Percentiles rank a stretch among this genome's conserved stretches.
These are phyloP conservation scores for Taphrina wiesneri DNA, from an alignment of 1,139 yeast genomes.

Conservation along the genomic window DNA sequence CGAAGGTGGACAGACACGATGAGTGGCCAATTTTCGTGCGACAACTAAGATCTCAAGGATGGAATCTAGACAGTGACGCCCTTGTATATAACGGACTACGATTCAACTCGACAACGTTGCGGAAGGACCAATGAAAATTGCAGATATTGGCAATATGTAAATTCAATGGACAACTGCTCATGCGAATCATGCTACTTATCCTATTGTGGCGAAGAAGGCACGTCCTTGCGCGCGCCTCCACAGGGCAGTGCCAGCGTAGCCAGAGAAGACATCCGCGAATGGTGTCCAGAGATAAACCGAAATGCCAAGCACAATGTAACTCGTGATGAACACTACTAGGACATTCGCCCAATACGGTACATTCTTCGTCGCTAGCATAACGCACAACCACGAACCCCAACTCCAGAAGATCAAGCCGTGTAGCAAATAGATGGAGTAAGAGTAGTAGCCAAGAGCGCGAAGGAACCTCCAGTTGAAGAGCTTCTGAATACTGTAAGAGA, in stretches of 20 bases:
- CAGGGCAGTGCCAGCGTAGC: constrained; percentile 28
- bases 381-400: constrained; percentile 29
- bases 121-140: neutral
- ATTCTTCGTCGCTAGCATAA: constrained; percentile 1
- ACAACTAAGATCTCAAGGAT: neutral
- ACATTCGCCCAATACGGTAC: constrained; percentile 33
- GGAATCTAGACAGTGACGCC: neutral
- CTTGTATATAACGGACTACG: neutral
- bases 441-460: constrained; percentile 31
- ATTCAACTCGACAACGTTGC: neutral
- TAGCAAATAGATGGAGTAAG: constrained; percentile 30
- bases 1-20: neutral
- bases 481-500: constrained; percentile 6
- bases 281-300: constrained; percentile 26
- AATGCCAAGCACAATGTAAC: constrained; percentile 12
- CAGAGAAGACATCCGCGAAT: constrained; percentile 27
- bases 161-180: neutral
- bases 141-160: neutral
- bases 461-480: constrained; percentile 9
- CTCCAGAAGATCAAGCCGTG: constrained; percentile 34
- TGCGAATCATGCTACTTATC: neutral
- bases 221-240: constrained; percentile 32
- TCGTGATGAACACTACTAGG: constrained; percentile 24
- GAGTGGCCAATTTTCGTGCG: neutral
- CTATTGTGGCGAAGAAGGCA: constrained; percentile 28